Percentiles rank a stretch among this genome's conserved stretches.
These are phyloP conservation scores for Claviceps capensis DNA, from an alignment of 2,329 filamentous ascomycete species.

Conservation along the genomic window DNA sequence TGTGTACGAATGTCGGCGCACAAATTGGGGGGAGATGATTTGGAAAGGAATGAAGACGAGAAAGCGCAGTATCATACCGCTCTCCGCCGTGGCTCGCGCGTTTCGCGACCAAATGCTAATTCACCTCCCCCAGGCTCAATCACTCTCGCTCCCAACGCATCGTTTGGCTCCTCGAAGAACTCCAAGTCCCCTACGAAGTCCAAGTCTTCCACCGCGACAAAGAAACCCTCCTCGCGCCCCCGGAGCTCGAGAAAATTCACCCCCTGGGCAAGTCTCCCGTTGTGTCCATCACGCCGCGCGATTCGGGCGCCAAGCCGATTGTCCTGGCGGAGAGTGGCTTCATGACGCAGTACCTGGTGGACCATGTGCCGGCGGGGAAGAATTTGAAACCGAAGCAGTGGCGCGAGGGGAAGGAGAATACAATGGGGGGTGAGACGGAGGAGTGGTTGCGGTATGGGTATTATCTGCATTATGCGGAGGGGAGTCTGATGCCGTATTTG, in stretches of 20 bases:
- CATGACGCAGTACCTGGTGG: constrained; percentile 70
- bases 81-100: not conserved
- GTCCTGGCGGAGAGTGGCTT: constrained; percentile 71
- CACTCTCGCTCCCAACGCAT: constrained; percentile 72
- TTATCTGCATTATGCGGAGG: constrained; percentile 75
- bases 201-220: constrained; percentile 60
- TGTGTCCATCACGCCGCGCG: constrained; percentile 44
- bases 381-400: constrained; percentile 39
- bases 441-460: constrained; percentile 48
- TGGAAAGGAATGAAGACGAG: no score
- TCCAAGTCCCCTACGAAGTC: constrained; percentile 65
- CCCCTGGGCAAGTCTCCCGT: constrained; percentile 80
- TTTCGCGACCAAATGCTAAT: not conserved
- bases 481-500: constrained; percentile 63
- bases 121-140: constrained; percentile 51
- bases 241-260: constrained; percentile 64
- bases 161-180: constrained; percentile 75
- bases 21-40: no score
- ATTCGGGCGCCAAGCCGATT: constrained; percentile 26
- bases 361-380: constrained; percentile 38
- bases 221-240: constrained; percentile 53
- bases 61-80: no score
- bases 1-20: not conserved
- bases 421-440: constrained; percentile 46
- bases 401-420: constrained; percentile 42